Percentiles rank a stretch among this genome's conserved stretches.
Evolutionary conservation across 2,329 filamentous ascomycete genomes (phyloP).

Genomic region (Aciculosporium take): DNA sequence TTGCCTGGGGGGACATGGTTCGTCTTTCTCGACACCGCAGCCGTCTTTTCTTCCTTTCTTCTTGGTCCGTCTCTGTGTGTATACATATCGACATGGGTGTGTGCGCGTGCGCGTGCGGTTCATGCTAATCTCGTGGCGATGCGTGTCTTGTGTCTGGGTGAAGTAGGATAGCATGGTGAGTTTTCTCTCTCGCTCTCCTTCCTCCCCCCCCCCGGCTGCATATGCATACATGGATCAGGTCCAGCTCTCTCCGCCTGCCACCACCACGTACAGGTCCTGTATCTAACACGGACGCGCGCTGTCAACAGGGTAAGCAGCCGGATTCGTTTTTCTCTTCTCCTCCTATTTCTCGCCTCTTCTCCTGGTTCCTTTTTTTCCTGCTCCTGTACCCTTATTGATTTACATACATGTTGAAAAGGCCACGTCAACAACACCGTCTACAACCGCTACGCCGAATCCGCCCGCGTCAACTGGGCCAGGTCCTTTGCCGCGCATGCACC

Average conservation of each 20-base stretch:
- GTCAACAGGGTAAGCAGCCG: not conserved
- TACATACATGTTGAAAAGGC: conserved; percentile 9
- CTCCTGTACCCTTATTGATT: too few species aligned
- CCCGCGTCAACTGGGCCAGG: conserved; percentile 62
- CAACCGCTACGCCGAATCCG: conserved; percentile 69
- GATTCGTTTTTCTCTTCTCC: not conserved
- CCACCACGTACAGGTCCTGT: too few species aligned
- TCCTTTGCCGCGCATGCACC: conserved; percentile 54
- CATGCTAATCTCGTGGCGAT: too few species aligned
- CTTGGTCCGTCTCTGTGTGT: too few species aligned
- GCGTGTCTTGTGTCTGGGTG: conserved; percentile 23
- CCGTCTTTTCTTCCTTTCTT: too few species aligned
- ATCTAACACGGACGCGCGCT: not conserved
- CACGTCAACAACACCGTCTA: conserved; percentile 86
- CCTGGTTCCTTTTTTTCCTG: not conserved
- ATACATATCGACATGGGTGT: too few species aligned
- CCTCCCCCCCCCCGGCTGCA: too few species aligned
- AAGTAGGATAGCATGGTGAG: conserved; percentile 39
- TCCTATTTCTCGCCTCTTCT: not conserved
- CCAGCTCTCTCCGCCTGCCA: too few species aligned
- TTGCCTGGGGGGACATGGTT: conserved; percentile 84
- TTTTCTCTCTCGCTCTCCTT: too few species aligned
- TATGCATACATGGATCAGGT: too few species aligned
- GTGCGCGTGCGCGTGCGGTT: too few species aligned
- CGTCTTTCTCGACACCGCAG: too few species aligned